Percentiles rank a stretch among this genome's conserved stretches.
Conservation (phyloP, 169 alveolate genomes). For the Plasmodium gallinaceum region DNA sequence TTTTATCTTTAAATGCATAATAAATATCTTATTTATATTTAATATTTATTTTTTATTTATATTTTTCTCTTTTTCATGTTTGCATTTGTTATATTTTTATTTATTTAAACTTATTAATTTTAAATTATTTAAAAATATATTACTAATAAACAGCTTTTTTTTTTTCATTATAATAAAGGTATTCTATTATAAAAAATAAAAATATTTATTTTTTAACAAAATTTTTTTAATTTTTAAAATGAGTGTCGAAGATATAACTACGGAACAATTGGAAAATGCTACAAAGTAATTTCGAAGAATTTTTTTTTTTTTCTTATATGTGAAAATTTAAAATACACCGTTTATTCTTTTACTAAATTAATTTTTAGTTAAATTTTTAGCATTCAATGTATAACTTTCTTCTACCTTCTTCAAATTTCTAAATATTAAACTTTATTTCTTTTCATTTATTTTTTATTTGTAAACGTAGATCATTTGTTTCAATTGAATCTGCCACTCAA, state of each 20-base stretch:
- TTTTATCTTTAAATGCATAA: no score
- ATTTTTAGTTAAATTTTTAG: neutral
- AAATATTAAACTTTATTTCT: neutral
- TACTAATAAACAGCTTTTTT: neutral
- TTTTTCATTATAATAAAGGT: neutral
- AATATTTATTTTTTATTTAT: neutral
- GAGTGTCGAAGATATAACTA: constrained; percentile 70
- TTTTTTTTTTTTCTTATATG: constrained; percentile 11
- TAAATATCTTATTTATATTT: no score
- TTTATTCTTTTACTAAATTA: constrained; percentile 2
- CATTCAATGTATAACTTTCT: no score
- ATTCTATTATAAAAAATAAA: constrained; percentile 9
- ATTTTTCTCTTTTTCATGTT: constrained; percentile 46
- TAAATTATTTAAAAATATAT: constrained; percentile 10
- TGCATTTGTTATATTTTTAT: constrained; percentile 42
- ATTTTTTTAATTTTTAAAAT: constrained; percentile 31
- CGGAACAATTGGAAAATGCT: constrained; percentile 65
- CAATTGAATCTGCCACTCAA: constrained; percentile 74
- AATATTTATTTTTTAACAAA: neutral
- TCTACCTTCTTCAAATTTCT: neutral
- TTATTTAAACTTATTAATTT: constrained; percentile 34
- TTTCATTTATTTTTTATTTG: neutral
- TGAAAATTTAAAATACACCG: neutral
- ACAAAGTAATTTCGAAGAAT: constrained; percentile 61
- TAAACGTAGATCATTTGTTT: constrained; percentile 58